Evolutionary conservation across 805 yeast species (phyloP).

Genomic region (Candida insectorum): DNA sequence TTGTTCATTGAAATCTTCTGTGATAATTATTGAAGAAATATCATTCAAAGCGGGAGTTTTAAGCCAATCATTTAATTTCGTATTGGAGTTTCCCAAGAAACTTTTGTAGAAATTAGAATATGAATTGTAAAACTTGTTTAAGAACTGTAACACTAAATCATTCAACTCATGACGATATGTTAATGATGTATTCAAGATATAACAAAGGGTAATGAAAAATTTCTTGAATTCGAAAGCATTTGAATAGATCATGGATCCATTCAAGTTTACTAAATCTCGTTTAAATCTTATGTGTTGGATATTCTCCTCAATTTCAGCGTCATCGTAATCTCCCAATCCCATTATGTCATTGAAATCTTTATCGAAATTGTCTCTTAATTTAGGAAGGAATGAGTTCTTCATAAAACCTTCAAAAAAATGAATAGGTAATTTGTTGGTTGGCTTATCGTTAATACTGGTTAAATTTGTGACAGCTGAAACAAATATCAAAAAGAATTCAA

Average conservation of each 20-base stretch:
- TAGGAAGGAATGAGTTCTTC: conserved; percentile 60
- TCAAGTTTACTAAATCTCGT: conserved; percentile 5
- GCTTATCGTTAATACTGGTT: conserved; percentile 4
- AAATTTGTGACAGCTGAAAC: conserved; percentile 47
- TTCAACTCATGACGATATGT: conserved; percentile 55
- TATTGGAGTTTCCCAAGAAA: conserved; percentile 22
- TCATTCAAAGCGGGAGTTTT: conserved; percentile 24
- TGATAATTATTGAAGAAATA: conserved; percentile 13
- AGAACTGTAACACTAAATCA: conserved; percentile 36
- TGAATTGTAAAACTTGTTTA: conserved; percentile 30
- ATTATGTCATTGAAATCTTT: conserved; percentile 46
- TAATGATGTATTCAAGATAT: conserved; percentile 56
- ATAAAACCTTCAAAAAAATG: conserved; percentile 62
- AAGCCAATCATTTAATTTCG: conserved; percentile 26
- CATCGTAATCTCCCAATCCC: conserved; percentile 12
- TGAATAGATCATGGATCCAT: conserved; percentile 23
- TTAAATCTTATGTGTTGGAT: conserved; percentile 2
- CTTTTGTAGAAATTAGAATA: conserved; percentile 34
- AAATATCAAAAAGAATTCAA: conserved; percentile 71
- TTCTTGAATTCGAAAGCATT: conserved; percentile 46
- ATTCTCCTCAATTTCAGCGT: conserved; percentile 3
- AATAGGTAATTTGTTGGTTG: conserved; percentile 18
- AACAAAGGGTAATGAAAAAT: conserved; percentile 47
- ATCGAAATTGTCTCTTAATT: conserved; percentile 54
- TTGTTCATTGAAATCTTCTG: conserved; percentile 13